phyloP scores from a whole-genome alignment of 169 alveolate genomes.

The Plasmodium chabaudi region DNA sequence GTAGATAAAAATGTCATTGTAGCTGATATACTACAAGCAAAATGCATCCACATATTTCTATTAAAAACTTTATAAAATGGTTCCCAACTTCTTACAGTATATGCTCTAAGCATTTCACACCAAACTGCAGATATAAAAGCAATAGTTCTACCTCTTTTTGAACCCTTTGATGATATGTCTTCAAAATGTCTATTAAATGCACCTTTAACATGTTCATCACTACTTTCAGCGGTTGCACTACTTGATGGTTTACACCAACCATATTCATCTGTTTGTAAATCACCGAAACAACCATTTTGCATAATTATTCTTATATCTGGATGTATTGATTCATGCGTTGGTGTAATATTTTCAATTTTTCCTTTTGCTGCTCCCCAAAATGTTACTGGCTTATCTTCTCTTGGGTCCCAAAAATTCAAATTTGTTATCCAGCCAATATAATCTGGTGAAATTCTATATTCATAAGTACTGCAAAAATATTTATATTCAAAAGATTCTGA shows the following conservation, averaged over 20 bases:
- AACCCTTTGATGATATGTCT: constrained; percentile 88
- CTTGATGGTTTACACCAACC: constrained; percentile 80
- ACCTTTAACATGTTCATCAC: constrained; percentile 71
- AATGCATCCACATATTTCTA: constrained; percentile 92
- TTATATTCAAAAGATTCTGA: constrained; percentile 58
- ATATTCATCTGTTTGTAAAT: constrained; percentile 66
- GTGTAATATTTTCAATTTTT: constrained; percentile 54
- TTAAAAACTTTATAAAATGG: constrained; percentile 90
- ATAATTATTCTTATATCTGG: constrained; percentile 79
- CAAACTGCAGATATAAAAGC: constrained; percentile 93
- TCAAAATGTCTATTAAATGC: constrained; percentile 80
- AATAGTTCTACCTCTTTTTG: constrained; percentile 91
- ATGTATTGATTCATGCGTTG: constrained; percentile 53
- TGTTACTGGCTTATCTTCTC: constrained; percentile 79
- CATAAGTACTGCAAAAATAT: constrained; percentile 90
- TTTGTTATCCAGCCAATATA: constrained; percentile 93
- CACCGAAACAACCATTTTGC: constrained; percentile 43
- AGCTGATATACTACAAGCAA: constrained; percentile 93
- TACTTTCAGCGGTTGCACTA: constrained; percentile 11
- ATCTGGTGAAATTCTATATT: constrained; percentile 84
- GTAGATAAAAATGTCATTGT: constrained; percentile 89
- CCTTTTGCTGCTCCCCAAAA: constrained; percentile 91
- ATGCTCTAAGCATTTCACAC: constrained; percentile 94
- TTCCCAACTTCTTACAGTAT: constrained; percentile 94
- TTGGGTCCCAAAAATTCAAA: constrained; percentile 87